These are phyloP conservation scores for Penicillium sp. DNA, from an alignment of 2,329 filamentous ascomycete species.

Conservation along the genomic window DNA sequence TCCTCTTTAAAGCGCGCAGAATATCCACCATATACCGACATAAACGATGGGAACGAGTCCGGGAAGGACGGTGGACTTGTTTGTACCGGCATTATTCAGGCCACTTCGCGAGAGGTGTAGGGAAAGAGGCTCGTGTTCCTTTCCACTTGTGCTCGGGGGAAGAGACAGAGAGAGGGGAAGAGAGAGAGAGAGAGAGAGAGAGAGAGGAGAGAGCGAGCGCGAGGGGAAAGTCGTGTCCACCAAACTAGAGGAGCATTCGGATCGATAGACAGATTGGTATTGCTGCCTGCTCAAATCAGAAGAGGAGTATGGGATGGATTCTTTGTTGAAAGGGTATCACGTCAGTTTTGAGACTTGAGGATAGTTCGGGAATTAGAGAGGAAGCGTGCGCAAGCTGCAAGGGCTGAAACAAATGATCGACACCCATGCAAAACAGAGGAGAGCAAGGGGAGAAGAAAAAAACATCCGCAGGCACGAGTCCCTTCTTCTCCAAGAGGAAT, in stretches of 20 bases:
- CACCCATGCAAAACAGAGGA: conserved; percentile 21
- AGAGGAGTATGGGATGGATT: conserved; percentile 1
- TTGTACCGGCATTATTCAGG: conserved; percentile 45
- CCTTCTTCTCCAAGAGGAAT: conserved; percentile 2
- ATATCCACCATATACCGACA: conserved; percentile 56
- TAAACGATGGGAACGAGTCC: conserved; percentile 57
- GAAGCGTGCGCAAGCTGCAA: conserved; percentile 28
- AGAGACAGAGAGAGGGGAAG: conserved; percentile 14
- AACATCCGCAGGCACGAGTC: conserved; percentile 20
- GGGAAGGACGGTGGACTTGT: conserved; percentile 45
- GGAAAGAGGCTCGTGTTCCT: conserved; percentile 33
- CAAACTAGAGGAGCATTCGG: conserved; percentile 37
- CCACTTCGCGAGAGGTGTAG: conserved; percentile 19
- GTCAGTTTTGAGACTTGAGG: conserved; percentile 10
- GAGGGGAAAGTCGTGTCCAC: conserved; percentile 13
- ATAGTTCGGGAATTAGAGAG: conserved; percentile 17
- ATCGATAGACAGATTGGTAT: conserved; percentile 33
- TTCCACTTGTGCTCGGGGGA: conserved; percentile 18
- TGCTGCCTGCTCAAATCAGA: conserved; percentile 48
- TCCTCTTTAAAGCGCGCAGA: conserved; percentile 36
- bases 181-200: conserved; percentile 12
- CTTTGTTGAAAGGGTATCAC: conserved; percentile 31
- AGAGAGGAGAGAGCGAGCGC: conserved; percentile 14
- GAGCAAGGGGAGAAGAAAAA: neutral
- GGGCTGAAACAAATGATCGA: conserved; percentile 37